Evolutionary conservation across 768 basidiomycete species (phyloP).

Genomic region (Boletus huronensis): DNA sequence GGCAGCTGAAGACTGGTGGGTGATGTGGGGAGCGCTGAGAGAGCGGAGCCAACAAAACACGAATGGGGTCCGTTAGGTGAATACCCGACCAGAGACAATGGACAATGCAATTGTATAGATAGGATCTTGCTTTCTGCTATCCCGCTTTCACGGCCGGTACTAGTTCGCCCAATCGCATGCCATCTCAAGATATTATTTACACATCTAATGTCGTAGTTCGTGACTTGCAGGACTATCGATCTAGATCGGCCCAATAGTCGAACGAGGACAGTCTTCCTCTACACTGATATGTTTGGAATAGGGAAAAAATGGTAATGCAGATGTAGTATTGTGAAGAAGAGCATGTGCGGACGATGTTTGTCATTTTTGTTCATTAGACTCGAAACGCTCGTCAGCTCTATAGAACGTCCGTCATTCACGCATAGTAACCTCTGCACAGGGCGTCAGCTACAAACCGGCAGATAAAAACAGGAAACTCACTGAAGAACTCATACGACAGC

Average conservation of each 20-base stretch:
- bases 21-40: slow-evolving; percentile 50
- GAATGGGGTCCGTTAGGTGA: slow-evolving; percentile 5
- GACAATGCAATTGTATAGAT: slow-evolving; percentile 8
- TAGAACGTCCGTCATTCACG: slow-evolving; percentile 35
- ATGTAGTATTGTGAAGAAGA: slow-evolving; percentile 13
- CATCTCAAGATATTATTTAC: not conserved
- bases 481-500: slow-evolving; percentile 98
- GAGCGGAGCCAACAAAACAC: slow-evolving; percentile 33
- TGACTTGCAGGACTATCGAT: slow-evolving; percentile 2
- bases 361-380: slow-evolving; percentile 6
- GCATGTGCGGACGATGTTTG: not conserved
- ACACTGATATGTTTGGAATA: not conserved
- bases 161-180: not conserved
- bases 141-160: not conserved
- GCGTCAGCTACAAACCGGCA: slow-evolving; percentile 5
- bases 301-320: slow-evolving; percentile 12
- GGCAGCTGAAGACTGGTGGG: slow-evolving; percentile 66
- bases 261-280: not conserved
- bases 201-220: not conserved
- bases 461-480: slow-evolving; percentile 48
- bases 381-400: slow-evolving; percentile 16
- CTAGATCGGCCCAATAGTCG: not conserved
- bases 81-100: slow-evolving; percentile 3
- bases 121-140: not conserved
- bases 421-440: slow-evolving; percentile 58